Conservation (phyloP, 2,329 filamentous ascomycete genomes). For the Sphaerulina vaccinii region DNA sequence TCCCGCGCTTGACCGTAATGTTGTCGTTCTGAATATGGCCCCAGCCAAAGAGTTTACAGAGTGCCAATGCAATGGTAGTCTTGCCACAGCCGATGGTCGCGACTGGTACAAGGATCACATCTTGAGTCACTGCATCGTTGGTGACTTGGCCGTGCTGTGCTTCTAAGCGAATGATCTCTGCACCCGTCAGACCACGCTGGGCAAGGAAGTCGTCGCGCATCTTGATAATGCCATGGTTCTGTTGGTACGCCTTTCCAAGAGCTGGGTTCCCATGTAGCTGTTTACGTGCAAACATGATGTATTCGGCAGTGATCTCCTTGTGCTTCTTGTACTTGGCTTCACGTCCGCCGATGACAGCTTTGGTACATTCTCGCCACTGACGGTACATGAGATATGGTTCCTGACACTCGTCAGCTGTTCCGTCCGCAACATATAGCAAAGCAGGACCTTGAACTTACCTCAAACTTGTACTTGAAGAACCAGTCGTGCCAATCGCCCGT, state of each 20-base stretch:
- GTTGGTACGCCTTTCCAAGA: conserved; percentile 69
- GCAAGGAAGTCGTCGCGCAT: conserved; percentile 84
- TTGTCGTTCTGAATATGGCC: conserved; percentile 97
- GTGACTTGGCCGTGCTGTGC: conserved; percentile 53
- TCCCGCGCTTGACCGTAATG: conserved; percentile 71
- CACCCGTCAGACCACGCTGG: conserved; percentile 79
- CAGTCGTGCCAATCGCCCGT: conserved; percentile 70
- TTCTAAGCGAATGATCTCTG: conserved; percentile 80
- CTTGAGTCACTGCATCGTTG: conserved; percentile 57
- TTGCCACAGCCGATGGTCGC: conserved; percentile 96
- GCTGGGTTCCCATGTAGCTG: conserved; percentile 67
- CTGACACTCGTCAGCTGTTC: not conserved
- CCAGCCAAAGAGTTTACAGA: conserved; percentile 83
- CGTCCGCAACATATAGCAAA: not conserved
- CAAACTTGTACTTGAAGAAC: conserved; percentile 99
- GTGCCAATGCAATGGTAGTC: conserved; percentile 82
- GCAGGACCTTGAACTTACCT: conserved; percentile 41
- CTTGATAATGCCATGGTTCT: conserved; percentile 93
- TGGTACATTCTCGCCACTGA: conserved; percentile 97
- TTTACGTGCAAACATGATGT: conserved; percentile 75
- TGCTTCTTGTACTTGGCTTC: conserved; percentile 82
- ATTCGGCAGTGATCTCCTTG: conserved; percentile 83
- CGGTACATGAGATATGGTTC: conserved; percentile 98
- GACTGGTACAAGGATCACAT: conserved; percentile 83
- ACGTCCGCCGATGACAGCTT: conserved; percentile 74